Base-by-base conservation (phyloP, 192 early-diverging fungal genomes). In the Coemansia erecta region DNA sequence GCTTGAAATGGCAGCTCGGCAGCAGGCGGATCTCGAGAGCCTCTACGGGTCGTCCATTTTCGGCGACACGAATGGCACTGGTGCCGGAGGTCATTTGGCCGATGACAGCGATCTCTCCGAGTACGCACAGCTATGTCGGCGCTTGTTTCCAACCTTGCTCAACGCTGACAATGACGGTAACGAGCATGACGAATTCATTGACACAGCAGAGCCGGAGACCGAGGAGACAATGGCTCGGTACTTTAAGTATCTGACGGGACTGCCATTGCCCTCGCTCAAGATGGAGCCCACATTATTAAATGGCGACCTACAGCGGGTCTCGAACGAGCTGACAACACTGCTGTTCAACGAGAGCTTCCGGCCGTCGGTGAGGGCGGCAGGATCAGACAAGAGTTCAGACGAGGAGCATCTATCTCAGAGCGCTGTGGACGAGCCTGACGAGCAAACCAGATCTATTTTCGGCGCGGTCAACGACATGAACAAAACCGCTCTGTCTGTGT, bases 1-100 rank as follows among this genome's bases (percentile, higher is more conserved):
- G 49, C 22, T 51, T 51, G 50, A 48, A 58, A 76, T 65, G 63
- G 56, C 54, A 37, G 5, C 24, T 0, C 43, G 45, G 19, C 41
- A 54, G 46, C 54, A 45, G 23, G 47, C 47, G 22, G 74, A 77
- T 17, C 63, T 48, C 47, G 74, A 77, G 50, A 77, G 74, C 35
- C 53, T 77, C 22, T 77, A 77, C 37, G 74, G 64, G 22, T 77
- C 74, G 64, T 77, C 74, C 6, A 60, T 77, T 22, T 77, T 55
- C 56, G 68, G 44, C 13, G 63, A 59, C 23, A 31, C 28, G 7
- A 31, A 31, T 7, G 28, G 28, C 28, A 31, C 28, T 31, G 28
- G 28, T 31, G 66, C 19, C 23, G 68, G 63, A 9, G 68, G 68
- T 8, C 56, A 63, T 51, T 63, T 61, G 21, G 48, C 54, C 17